Evolutionary conservation across 2,329 filamentous ascomycete species (phyloP).

Genomic region (Epichloe amarillans): DNA sequence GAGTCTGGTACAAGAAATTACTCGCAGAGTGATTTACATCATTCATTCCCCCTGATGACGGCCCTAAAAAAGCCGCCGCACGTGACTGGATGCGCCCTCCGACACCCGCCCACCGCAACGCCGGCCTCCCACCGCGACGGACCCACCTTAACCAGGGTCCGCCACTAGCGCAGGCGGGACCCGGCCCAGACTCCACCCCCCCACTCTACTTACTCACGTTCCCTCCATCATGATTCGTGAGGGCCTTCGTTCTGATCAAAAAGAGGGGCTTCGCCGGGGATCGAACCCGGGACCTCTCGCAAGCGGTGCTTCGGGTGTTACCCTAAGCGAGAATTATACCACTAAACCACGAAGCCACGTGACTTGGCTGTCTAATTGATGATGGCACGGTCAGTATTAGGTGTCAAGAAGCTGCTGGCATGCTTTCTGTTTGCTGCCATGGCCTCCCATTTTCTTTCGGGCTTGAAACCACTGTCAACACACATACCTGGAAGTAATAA

Average conservation of each 20-base stretch:
- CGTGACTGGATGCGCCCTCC: too few species aligned
- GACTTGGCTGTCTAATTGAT: neutral
- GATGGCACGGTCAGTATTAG: neutral
- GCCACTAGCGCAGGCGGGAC: too few species aligned
- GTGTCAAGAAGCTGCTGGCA: neutral
- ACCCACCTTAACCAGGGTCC: too few species aligned
- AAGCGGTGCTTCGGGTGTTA: slow-evolving; percentile 3
- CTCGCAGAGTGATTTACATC: neutral
- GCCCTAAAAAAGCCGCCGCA: too few species aligned
- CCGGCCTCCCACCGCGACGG: too few species aligned
- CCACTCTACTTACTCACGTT: too few species aligned
- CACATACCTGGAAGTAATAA: too few species aligned
- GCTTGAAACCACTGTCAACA: neutral
- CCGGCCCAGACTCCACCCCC: too few species aligned
- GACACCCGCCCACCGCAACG: too few species aligned
- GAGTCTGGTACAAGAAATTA: too few species aligned
- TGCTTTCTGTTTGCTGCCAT: neutral
- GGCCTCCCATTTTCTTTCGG: neutral
- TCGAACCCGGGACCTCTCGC: slow-evolving; percentile 8
- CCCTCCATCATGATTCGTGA: too few species aligned
- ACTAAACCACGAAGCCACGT: slow-evolving; percentile 7
- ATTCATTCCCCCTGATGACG: neutral
- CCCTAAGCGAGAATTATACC: slow-evolving; percentile 8
- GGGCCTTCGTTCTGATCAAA: neutral
- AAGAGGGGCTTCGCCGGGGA: slow-evolving; percentile 3